Base-by-base conservation (phyloP, 2,329 filamentous ascomycete genomes). In the Phyllosticta paracitricarpa region DNA sequence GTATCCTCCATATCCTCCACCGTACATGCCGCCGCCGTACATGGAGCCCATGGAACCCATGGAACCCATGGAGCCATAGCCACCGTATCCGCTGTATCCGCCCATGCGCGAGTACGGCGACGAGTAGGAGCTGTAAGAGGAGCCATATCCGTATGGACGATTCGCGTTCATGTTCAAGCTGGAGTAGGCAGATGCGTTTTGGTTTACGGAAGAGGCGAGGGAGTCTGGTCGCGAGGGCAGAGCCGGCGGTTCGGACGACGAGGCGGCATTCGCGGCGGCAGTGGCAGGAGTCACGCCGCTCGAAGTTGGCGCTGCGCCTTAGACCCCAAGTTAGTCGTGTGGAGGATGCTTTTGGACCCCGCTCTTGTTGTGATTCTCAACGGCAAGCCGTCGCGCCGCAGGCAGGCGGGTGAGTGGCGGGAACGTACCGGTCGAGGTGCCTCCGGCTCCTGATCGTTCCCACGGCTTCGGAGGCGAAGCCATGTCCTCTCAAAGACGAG, bases 401-500 rank as follows among this genome's bases (percentile, higher is more conserved):
- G 57, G 7, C 22, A 51, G 26, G 59, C 33, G 53, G 28, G 51
- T 30, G 28, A 51, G 48, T n/a, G 22, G 35, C 14, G 10, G 25
- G 48, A 25, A 61, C 62, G 54, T 58, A 63, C 61, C 59, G 53
- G 51, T 63, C 57, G 67, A 65, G 7, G 68, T 68, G 57, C 66
- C 68, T 62, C 75, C 80, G 64, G 84, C 83, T 76, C 87, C 88
- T 66, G 87, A 83, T 75, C 88, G 84, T 78, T 99, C 94, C 94
- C 94, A 99, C 55, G 94, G 94, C 78, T 99, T 99, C 61, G 94
- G 94, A 72, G 94, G 94, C 75, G 93, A 97, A 66, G 79, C 81
- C 82, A 85, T 84, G 65, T 68, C 63, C 69, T 55, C 59, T 62
- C 48, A 57, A 48, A 24, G 48, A 53, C 59, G 63, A 62, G 63